Evolutionary conservation across 805 yeast genomes (phyloP).

Genomic region (Lipomyces kockii): DNA sequence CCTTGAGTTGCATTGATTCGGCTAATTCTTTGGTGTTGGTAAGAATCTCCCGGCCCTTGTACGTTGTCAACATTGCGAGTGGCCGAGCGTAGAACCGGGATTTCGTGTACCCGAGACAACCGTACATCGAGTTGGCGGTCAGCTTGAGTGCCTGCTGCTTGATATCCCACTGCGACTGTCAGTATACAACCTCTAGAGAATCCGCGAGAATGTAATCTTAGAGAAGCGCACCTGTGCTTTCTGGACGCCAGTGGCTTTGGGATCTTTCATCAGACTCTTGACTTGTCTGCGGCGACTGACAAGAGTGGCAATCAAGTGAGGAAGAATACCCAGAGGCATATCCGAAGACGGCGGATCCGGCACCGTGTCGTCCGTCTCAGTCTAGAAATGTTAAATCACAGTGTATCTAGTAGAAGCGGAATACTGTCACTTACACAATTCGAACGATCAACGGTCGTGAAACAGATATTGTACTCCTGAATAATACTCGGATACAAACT

Average conservation of each 20-base stretch:
- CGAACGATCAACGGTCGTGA: slow-evolving; percentile 86
- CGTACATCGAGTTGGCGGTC: slow-evolving; percentile 99
- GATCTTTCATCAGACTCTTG: slow-evolving; percentile 78
- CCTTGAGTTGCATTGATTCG: slow-evolving; percentile 78
- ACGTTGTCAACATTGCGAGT: slow-evolving; percentile 91
- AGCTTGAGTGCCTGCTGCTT: slow-evolving; percentile 94
- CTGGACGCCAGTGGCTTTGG: slow-evolving; percentile 65
- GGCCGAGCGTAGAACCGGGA: slow-evolving; percentile 96
- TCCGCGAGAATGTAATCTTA: not conserved
- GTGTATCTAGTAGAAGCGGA: too few species aligned
- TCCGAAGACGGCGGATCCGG: slow-evolving; percentile 70
- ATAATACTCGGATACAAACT: slow-evolving; percentile 96
- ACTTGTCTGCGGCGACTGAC: slow-evolving; percentile 94
- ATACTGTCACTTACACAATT: slow-evolving; percentile 31
- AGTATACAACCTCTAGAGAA: not conserved
- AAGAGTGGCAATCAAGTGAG: slow-evolving; percentile 76
- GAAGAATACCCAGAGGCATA: slow-evolving; percentile 77
- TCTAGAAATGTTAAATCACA: slow-evolving; percentile 11
- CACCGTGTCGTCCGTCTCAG: slow-evolving; percentile 59
- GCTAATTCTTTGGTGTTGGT: slow-evolving; percentile 93
- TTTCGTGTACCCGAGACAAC: slow-evolving; percentile 90
- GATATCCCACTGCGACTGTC: slow-evolving; percentile 74
- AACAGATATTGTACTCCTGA: slow-evolving; percentile 96
- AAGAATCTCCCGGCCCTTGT: slow-evolving; percentile 92
- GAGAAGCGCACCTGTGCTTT: slow-evolving; percentile 37